Base-by-base conservation (phyloP, 1,284 basidiomycete species). In the Cystobasidium slooffiae region DNA sequence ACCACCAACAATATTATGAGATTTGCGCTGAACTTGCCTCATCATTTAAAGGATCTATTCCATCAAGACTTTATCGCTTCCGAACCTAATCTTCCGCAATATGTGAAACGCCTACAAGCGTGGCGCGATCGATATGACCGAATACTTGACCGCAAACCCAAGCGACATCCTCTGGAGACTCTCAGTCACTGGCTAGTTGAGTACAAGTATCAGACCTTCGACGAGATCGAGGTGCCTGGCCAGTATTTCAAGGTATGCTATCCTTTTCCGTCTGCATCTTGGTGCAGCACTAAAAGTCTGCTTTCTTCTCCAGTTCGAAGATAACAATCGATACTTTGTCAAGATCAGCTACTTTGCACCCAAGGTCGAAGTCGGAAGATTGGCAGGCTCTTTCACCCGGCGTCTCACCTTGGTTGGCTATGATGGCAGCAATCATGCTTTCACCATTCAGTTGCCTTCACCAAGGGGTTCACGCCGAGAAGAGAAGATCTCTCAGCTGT, bases 171-270 rank as follows among this genome's bases (percentile, higher is more conserved):
- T n/a, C 85, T 99, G 67, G 95, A 98, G 78, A 86, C 90, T 75
- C 86, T 93, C 61, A 95, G 93, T 78, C 94, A 97, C 83, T 98
- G 94, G 84, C 85, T 99, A 77, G 92, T 93, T 12, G 96, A 99
- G 82, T 99, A 99, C 86, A 96, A 99, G 80, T 95, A 97, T 83
- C 90, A 90, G 81, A 97, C 96, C 82, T 95, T 97, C 74, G 97
- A 99, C 79, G 97, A 99, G 78, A 93, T 99, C 65, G 97, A 99
- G 82, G 89, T 99, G 70, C 97, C 97, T 22, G 97, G 97, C 9
- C 97, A 99, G 83, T 99, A 99, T 80, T 91, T 95, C 0, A 92
- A 96, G 87, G 93, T 92, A 75, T 78, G 86, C 78, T 3, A 20
- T 44, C 39, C 9, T 49, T 51, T 6, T 41, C 16, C n/a, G 6